A percentile compares a stretch with the other conserved stretches of the same genome.
Conservation (phyloP, 1,284 basidiomycete species). For the Meripilus lineatus region DNA sequence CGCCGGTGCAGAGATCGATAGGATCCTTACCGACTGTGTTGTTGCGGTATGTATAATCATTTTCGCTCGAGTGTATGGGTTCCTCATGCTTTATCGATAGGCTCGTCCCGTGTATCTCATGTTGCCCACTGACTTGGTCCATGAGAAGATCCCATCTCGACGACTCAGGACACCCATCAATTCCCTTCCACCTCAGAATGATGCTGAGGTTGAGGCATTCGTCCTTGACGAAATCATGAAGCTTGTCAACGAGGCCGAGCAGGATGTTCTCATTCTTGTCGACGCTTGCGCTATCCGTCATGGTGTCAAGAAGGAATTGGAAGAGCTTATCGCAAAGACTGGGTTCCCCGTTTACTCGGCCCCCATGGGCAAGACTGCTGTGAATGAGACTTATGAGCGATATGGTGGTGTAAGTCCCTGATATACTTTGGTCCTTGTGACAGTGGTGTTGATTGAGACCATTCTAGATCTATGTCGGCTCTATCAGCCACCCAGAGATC, state of each 20-base stretch:
- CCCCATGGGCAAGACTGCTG: conserved; percentile 86
- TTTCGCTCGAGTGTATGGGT: not conserved
- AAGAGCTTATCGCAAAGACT: conserved; percentile 66
- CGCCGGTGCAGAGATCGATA: conserved; percentile 75
- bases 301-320: conserved; percentile 63
- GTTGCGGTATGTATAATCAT: conserved; percentile 38
- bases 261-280: conserved; percentile 75
- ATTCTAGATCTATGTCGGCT: conserved; percentile 74
- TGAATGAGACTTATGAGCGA: conserved; percentile 77
- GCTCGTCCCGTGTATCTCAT: conserved; percentile 87
- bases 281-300: conserved; percentile 89
- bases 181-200: conserved; percentile 44
- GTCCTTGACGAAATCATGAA: conserved; percentile 73
- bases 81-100: conserved; percentile 28
- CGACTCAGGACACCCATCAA: conserved; percentile 64
- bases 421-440: conserved; percentile 3
- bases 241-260: conserved; percentile 55
- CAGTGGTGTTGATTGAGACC: conserved; percentile 6
- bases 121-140: conserved; percentile 83
- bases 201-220: conserved; percentile 59
- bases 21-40: conserved; percentile 73
- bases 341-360: conserved; percentile 77
- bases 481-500: conserved; percentile 69
- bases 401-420: conserved; percentile 75
- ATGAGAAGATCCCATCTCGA: conserved; percentile 61